Conservation (phyloP, 176 grass and related monocot species). For the Melocanna baccifera region DNA sequence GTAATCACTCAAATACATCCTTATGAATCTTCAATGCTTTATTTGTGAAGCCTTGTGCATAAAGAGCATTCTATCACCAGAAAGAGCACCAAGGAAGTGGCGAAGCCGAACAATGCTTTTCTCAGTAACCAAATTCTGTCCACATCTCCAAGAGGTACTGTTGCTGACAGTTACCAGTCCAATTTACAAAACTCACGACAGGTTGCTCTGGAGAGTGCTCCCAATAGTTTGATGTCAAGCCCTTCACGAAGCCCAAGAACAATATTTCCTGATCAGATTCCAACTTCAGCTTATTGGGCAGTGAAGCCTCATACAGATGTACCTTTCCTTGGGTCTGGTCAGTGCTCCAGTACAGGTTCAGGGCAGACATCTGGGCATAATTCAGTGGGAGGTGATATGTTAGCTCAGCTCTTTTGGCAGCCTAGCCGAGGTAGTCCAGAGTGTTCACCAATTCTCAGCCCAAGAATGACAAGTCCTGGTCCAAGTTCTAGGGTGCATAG, state of each 20-base stretch:
- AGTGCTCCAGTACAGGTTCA: constrained; percentile 97
- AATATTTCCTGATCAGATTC: constrained; percentile 88
- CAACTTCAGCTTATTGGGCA: constrained; percentile 79
- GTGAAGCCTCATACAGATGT: constrained; percentile 69
- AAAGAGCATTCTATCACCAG: constrained; percentile 58
- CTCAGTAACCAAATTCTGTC: constrained; percentile 58
- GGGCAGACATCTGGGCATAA: constrained; percentile 98
- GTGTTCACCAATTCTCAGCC: constrained; percentile 88
- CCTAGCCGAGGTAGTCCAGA: constrained; percentile 88
- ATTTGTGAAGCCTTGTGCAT: constrained; percentile 48
- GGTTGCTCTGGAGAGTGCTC: constrained; percentile 71
- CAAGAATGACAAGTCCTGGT: constrained; percentile 92
- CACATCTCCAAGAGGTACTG: constrained; percentile 50
- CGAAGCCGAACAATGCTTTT: constrained; percentile 46
- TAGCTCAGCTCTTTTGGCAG: constrained; percentile 86
- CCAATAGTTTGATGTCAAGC: constrained; percentile 92
- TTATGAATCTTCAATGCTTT: constrained; percentile 35
- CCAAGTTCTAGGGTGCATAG: constrained; percentile 97
- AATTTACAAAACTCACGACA: constrained; percentile 59
- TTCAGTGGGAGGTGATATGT: constrained; percentile 94
- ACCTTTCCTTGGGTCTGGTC: constrained; percentile 89
- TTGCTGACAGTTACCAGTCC: constrained; percentile 52
- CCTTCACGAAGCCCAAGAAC: constrained; percentile 83
- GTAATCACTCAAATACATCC: constrained; percentile 18
- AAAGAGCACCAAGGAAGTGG: constrained; percentile 51